Base-by-base conservation (phyloP, 1,284 basidiomycete genomes). In the Cryptococcus hybrid region DNA sequence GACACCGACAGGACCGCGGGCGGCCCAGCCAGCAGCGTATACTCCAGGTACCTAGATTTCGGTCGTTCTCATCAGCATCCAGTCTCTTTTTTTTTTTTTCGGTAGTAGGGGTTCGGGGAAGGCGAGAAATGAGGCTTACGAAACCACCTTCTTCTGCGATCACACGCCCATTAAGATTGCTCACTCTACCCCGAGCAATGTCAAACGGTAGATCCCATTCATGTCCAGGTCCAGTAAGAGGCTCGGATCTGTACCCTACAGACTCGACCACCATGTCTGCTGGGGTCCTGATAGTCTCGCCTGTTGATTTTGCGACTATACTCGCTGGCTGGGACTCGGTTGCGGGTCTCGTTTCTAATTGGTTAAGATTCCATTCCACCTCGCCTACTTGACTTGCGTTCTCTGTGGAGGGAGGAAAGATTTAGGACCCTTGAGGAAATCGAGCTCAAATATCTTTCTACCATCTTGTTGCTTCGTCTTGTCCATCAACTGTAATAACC, bases 1-100 rank as follows among this genome's bases (percentile, higher is more conserved):
- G 11, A 99, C 93, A 5, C 96, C 95, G 47, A 86, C 87, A 0
- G 95, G 93, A 24, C 95, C 96, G 9, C 85, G 86, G 0, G 92
- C 89, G 0, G 92, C 88, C 96, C 96, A 99, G 2, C 95, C 95
- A 1, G 90, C 88, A 1, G 90, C 88, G 72, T 97, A 98, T n/a
- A 92, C 81, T 42, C 88, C 87, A 34, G 82, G 82, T 2, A 83
- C 62, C 70, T 79, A 37, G 7, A 15, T 7, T 24, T 44, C 54
- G 2, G 30, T 30, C 30, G 4, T 30, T 30, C 30, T 30, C 30
- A 30, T 30, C 30, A 30, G 30, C 30, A 4, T 4, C 30, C 30
- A 30, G 30, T 30, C 30, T 9, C 8, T 9, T 2, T n/a, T n/a
- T 24, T 12, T 24, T 12, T 37, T 7, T 48, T 13, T 48, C 8